A percentile compares a stretch with the other conserved stretches of the same genome.
Conservation (phyloP, 176 grass and related monocot species). For the Secale cereale region DNA sequence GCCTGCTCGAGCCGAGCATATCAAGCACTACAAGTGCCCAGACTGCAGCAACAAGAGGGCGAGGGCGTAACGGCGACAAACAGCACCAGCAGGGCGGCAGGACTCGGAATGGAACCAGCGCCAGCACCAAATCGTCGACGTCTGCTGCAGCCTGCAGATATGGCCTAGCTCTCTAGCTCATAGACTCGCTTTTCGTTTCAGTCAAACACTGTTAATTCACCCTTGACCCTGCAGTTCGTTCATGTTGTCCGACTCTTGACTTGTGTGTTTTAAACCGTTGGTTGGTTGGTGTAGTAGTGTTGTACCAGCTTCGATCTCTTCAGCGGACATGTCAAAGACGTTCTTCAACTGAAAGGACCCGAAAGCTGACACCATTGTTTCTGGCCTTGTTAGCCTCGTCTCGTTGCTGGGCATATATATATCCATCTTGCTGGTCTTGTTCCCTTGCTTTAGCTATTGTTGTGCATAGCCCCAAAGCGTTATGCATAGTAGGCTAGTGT, state of each 20-base stretch:
- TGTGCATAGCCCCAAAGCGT: not conserved
- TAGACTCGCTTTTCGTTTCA: slow-evolving; percentile 50
- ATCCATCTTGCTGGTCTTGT: not conserved
- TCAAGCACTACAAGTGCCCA: slow-evolving; percentile 98
- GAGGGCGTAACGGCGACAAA: slow-evolving; percentile 31
- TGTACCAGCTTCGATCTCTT: slow-evolving; percentile 28
- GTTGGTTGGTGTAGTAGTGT: slow-evolving; percentile 24
- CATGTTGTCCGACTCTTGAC: slow-evolving; percentile 31
- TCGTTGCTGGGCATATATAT: not conserved
- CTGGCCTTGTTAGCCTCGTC: not conserved
- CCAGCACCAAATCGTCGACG: not conserved
- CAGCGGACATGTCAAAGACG: slow-evolving; percentile 31
- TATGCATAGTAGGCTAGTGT: not conserved
- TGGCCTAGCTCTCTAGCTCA: slow-evolving; percentile 50
- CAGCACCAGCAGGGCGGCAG: not conserved
- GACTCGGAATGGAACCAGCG: slow-evolving; percentile 1
- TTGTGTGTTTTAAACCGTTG: slow-evolving; percentile 39
- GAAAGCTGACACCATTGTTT: slow-evolving; percentile 43
- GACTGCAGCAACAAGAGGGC: slow-evolving; percentile 77
- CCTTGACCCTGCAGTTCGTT: slow-evolving; percentile 24
- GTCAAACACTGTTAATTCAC: slow-evolving; percentile 29
- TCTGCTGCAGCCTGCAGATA: slow-evolving; percentile 26
- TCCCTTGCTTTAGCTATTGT: not conserved
- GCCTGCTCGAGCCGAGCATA: slow-evolving; percentile 83
- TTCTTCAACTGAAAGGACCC: slow-evolving; percentile 8